Percentiles rank a stretch among this genome's conserved stretches.
Evolutionary conservation across 2,329 filamentous ascomycete genomes (phyloP).

Genomic region (Raffaelea ambrosiae): DNA sequence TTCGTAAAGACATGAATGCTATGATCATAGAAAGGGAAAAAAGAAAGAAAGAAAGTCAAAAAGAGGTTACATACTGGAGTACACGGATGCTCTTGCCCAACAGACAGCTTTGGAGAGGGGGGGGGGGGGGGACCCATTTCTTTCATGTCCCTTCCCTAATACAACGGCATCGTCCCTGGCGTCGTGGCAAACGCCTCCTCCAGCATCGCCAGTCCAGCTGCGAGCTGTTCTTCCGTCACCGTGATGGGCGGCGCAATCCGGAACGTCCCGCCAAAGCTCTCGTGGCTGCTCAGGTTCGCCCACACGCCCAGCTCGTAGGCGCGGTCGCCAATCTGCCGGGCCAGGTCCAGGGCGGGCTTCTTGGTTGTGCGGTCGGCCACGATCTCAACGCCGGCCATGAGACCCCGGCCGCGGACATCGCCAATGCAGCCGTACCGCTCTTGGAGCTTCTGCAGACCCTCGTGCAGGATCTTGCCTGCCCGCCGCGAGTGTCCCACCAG

Average conservation of each 20-base stretch:
- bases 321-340: constrained; percentile 25
- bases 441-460: constrained; percentile 35
- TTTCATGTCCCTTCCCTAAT: too few relatives aligned
- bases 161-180: too few relatives aligned
- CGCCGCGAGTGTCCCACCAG: constrained; percentile 36
- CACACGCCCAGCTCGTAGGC: constrained; percentile 39
- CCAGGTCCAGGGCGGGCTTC: constrained; percentile 36
- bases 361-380: constrained; percentile 40
- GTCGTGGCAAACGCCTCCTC: constrained; percentile 39
- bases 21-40: too few relatives aligned
- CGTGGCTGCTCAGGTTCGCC: constrained; percentile 46
- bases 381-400: constrained; percentile 52
- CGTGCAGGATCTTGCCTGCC: constrained; percentile 36
- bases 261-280: constrained; percentile 48
- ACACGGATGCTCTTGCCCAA: too few relatives aligned
- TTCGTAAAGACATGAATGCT: too few relatives aligned
- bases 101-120: too few relatives aligned
- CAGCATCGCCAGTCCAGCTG: constrained; percentile 43
- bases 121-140: too few relatives aligned
- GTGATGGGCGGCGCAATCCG: constrained; percentile 53
- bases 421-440: constrained; percentile 52
- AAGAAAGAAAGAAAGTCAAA: too few relatives aligned
- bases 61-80: too few relatives aligned
- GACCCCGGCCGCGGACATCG: constrained; percentile 49
- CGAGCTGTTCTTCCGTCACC: constrained; percentile 39